Evolutionary conservation across 345 rosid genomes (phyloP), one percentile per base, ranked within the genome.

Genomic region (Salix caprea): DNA sequence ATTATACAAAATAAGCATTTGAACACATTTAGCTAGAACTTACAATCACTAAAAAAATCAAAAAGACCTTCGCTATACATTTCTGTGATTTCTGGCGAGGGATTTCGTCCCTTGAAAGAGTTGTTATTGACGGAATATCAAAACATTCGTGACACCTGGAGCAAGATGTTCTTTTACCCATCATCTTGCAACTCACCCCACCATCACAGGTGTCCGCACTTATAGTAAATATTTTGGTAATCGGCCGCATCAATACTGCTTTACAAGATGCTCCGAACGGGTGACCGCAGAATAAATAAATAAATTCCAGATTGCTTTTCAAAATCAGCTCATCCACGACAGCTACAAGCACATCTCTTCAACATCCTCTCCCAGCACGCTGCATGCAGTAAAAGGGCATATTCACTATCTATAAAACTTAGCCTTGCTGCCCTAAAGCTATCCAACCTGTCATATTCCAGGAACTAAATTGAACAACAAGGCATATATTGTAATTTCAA

Each of bases 221-320:
- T 69, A 65, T 77, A 71, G 77, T 60, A 73, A 65, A 82, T 78
- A 79, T 76, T 78, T 71, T 28, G 75, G 75, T 69, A 70, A 76
- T 36, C 28, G 15, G 83, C 78, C 76, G 83, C 86, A 87, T 82
- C 86, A 65, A 67, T 70, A 67, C 81, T 79, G 46, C 84, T 91
- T 84, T 86, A 85, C 89, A 86, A 74, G 86, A 82, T 84, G 89
- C 90, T 83, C 87, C 84, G 40, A 75, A 78, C 58, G 72, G 52
- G 80, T 72, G 80, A 79, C 69, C 85, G 79, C 82, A 74, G 78
- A 71, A 82, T 5, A 6, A 19, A 52, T 18, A 52, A n/a, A 1
- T 9, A 77, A 70, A 10, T 67, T 75, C 79, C 76, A 75, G 74
- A 79, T 83, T 30, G 70, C 19, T 74, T 40, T 74, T 74, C 84